Percentiles rank a stretch among this genome's conserved stretches.
Evolutionary conservation across 202 grass and related monocot genomes (phyloP).

Genomic region (Eragrostis tef): DNA sequence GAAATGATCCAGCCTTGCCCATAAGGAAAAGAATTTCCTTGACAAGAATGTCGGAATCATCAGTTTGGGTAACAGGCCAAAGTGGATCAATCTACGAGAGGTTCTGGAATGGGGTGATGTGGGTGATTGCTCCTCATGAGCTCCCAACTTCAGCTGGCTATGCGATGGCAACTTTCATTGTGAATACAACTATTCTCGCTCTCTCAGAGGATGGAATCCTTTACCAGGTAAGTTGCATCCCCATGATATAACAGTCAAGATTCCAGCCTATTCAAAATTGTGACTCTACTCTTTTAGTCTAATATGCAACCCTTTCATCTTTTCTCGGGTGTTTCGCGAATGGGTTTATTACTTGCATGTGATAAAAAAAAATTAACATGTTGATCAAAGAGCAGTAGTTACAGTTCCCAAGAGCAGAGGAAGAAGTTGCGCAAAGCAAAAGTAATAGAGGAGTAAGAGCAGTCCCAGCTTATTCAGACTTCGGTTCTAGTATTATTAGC

Average conservation of each 20-base stretch:
- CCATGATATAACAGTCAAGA: background rate
- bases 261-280: slow-evolving; percentile 24
- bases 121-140: slow-evolving; percentile 96
- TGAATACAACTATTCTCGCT: slow-evolving; percentile 98
- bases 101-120: slow-evolving; percentile 92
- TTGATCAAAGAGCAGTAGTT: slow-evolving; percentile 8
- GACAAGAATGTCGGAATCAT: slow-evolving; percentile 94
- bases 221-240: slow-evolving; percentile 68
- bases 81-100: slow-evolving; percentile 95
- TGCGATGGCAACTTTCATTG: slow-evolving; percentile 71
- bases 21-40: slow-evolving; percentile 78
- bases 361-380: background rate
- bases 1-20: slow-evolving; percentile 50
- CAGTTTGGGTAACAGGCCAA: slow-evolving; percentile 90
- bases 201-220: slow-evolving; percentile 87
- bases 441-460: background rate
- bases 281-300: slow-evolving; percentile 17
- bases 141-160: slow-evolving; percentile 65
- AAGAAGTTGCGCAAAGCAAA: background rate
- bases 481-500: slow-evolving; percentile 11
- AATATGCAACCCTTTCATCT: background rate
- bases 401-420: background rate
- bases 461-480: slow-evolving; percentile 36
- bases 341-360: background rate
- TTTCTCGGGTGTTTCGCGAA: slow-evolving; percentile 17